These are phyloP conservation scores for Agrocybe praecox DNA, from an alignment of 768 basidiomycete genomes.

Conservation along the genomic window DNA sequence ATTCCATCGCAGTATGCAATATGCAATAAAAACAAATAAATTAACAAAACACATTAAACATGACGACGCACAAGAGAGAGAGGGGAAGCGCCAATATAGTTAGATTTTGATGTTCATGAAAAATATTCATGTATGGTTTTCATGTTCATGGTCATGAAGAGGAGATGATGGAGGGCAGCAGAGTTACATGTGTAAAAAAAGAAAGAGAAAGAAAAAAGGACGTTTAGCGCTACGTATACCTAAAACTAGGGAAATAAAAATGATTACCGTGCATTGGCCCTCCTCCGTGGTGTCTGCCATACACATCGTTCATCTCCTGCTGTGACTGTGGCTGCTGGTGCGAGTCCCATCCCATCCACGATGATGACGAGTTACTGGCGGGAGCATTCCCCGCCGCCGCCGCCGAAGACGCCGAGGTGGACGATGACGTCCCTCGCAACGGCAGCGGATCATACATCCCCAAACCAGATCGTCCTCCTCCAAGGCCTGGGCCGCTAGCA, in stretches of 20 bases:
- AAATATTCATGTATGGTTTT: too few relatives aligned
- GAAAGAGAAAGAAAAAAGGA: slow-evolving; percentile 17
- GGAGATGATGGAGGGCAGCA: too few relatives aligned
- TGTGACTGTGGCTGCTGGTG: slow-evolving; percentile 7
- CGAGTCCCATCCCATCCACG: slow-evolving; percentile 15
- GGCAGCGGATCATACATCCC: slow-evolving; percentile 16
- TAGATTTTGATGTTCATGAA: too few relatives aligned
- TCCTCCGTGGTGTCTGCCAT: not conserved
- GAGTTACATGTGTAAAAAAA: not conserved
- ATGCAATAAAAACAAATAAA: too few relatives aligned
- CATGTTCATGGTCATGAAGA: too few relatives aligned
- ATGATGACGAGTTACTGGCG: too few relatives aligned
- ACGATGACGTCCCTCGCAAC: slow-evolving; percentile 6
- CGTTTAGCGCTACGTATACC: slow-evolving; percentile 34
- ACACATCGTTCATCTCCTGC: slow-evolving; percentile 4
- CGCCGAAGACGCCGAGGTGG: slow-evolving; percentile 6
- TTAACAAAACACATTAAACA: too few relatives aligned
- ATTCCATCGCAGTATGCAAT: not conserved
- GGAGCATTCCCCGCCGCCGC: not conserved
- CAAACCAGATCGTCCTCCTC: slow-evolving; percentile 11
- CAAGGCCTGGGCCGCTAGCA: too few relatives aligned
- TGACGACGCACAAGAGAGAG: too few relatives aligned
- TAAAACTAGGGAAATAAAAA: slow-evolving; percentile 30
- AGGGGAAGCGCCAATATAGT: too few relatives aligned
- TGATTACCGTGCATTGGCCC: slow-evolving; percentile 30